Base-by-base conservation (phyloP, 257 asterid species). In the Fraxinus quadrangulata region DNA sequence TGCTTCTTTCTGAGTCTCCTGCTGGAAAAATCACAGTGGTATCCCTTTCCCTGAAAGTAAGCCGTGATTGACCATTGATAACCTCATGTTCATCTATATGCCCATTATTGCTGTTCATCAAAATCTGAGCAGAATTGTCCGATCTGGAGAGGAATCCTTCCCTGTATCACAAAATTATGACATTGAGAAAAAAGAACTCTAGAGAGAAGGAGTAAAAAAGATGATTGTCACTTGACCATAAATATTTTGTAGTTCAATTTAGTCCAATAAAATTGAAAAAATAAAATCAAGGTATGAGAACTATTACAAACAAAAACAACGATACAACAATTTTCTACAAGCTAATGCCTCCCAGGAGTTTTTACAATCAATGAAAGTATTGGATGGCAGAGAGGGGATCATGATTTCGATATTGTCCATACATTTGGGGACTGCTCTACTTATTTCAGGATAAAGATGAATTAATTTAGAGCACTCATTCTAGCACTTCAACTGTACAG, bases 61-160 rank as follows among this genome's bases (percentile, higher is more conserved):
- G 84, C 83, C 81, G 87, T 2, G 81, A 47, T 77, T 79, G 86
- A 73, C 71, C 81, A 56, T 83, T 65, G 26, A 56, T 37, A 42
- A 81, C 85, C 19, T 66, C 83, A 19, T 70, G 75, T 2, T 73
- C 76, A 71, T 61, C 79, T 47, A 56, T 71, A 14, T 47, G 31
- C 70, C 8, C 71, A 68, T 51, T 75, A 77, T 67, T 70, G 72
- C 34, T 79, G 73, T 83, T 81, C 36, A 39, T 77, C 26, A 86
- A 84, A 72, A 80, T 70, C 45, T 82, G 76, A 68, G 83, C 78
- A 77, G 86, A 77, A 77, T 59, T 84, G 74, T 85, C 94, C 87
- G 86, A 65, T 85, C 87, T 90, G 72, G 96, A 91, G 72, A 89
- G 88, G 81, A 93, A 89, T 75, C 88, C 99, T 84, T 90, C 98